These are phyloP conservation scores for Populus alba DNA, from an alignment of 345 rosid genomes.

Conservation along the genomic window DNA sequence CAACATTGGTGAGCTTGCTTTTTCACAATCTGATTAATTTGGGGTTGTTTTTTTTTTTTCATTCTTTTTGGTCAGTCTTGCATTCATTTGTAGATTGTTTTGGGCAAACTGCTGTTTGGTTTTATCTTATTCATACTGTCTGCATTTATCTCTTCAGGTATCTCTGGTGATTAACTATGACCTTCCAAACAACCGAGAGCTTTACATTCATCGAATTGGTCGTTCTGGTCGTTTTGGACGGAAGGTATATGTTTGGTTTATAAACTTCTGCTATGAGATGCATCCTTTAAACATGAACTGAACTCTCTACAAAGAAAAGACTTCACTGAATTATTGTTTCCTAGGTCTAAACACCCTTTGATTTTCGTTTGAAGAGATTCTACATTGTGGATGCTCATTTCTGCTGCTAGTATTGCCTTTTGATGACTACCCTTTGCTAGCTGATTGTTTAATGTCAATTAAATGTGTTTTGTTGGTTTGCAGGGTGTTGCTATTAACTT, in stretches of 20 bases:
- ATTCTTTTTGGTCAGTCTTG: neutral
- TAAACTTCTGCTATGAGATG: neutral
- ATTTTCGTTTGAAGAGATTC: neutral
- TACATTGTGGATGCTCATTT: neutral
- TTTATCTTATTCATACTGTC: neutral
- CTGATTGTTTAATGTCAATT: neutral
- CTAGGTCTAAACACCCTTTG: neutral
- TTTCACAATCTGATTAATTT: neutral
- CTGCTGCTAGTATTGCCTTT: neutral
- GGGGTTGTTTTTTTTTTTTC: no score
- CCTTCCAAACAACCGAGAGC: slow-evolving; percentile 97
- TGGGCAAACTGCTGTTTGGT: neutral
- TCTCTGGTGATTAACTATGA: slow-evolving; percentile 94
- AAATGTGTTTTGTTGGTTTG: neutral
- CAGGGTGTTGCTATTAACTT: slow-evolving; percentile 95
- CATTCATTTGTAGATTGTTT: neutral
- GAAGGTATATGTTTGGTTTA: slow-evolving; percentile 48
- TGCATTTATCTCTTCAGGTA: slow-evolving; percentile 47
- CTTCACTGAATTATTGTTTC: neutral
- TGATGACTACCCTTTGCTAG: neutral
- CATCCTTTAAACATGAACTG: neutral
- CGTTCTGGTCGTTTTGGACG: slow-evolving; percentile 99
- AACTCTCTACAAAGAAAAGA: neutral
- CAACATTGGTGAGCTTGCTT: neutral
- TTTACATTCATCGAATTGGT: slow-evolving; percentile 93